Conservation (phyloP, 306 rosid species). For the Crataegus laevigata region DNA sequence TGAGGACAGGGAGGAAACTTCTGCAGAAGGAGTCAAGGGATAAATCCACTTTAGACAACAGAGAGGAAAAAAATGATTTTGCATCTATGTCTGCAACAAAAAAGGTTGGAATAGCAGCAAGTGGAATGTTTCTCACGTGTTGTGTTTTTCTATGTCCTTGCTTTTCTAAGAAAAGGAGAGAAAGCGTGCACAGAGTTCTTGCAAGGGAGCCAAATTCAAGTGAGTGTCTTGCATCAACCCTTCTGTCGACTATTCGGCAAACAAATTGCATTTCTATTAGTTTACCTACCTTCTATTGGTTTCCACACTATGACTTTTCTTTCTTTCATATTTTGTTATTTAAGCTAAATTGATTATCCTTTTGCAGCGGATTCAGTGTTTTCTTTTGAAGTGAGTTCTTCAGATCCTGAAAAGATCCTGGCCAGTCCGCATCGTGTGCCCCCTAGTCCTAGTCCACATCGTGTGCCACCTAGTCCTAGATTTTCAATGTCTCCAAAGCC, state of each 20-base stretch:
- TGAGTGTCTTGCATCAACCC: slow-evolving; percentile 35
- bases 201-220: slow-evolving; percentile 57
- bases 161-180: slow-evolving; percentile 44
- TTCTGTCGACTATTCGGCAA: neutral
- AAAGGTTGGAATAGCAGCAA: slow-evolving; percentile 36
- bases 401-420: slow-evolving; percentile 45
- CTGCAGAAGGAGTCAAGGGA: slow-evolving; percentile 29
- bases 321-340: neutral
- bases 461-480: slow-evolving; percentile 87
- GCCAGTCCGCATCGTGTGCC: slow-evolving; percentile 72
- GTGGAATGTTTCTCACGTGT: slow-evolving; percentile 58
- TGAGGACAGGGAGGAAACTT: slow-evolving; percentile 56
- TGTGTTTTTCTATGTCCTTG: slow-evolving; percentile 79
- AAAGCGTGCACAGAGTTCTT: slow-evolving; percentile 38
- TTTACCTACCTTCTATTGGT: neutral
- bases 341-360: slow-evolving; percentile 17
- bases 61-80: neutral
- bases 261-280: neutral
- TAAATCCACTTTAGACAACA: slow-evolving; percentile 9
- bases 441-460: neutral
- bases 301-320: neutral
- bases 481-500: slow-evolving; percentile 68
- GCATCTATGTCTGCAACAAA: slow-evolving; percentile 13
- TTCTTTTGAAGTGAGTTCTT: slow-evolving; percentile 41
- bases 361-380: slow-evolving; percentile 55